Base-by-base conservation (phyloP, 805 yeast species). In the Candida ascalaphidarum region DNA sequence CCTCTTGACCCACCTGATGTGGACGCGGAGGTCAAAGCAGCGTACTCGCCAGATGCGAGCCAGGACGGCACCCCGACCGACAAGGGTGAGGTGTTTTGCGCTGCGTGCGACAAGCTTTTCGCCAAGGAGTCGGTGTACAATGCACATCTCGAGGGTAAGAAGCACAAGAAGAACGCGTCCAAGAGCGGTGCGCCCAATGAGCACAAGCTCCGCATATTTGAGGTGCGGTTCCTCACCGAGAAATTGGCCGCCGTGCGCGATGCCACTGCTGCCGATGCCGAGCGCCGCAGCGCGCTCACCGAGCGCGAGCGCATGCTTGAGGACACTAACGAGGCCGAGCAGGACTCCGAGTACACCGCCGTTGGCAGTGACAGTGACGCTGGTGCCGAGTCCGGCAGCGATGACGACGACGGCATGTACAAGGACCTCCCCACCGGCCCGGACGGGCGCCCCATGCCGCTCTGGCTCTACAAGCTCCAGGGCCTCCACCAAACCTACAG, bases 371-470 rank as follows among this genome's bases (percentile, higher is more conserved):
- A 50, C 2, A 37, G 43, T 10, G 51, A 41, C 2, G 44, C 40
- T 11, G 44, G 36, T 3, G 57, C 46, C 8, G 64, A 52, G 9
- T 60, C 52, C 5, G 50, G 48, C 19, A 58, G 44, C 7, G 37
- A 44, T 12, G 45, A 48, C 17, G 50, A 44, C 28, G 35, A 35
- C 4, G 41, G 41, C 18, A 66, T 67, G 34, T 74, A 77, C 12
- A 58, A 71, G 31, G 72, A 78, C 31, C 51, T 83, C 31, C 95
- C 95, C 0, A 29, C 83, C 1, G 97, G 95, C 0, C 70, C 82
- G 12, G 96, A 88, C 52, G 96, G 96, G 0, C 70, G 68, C 22
- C 96, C 96, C 1, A 84, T 92, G 17, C 98, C 98, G 2, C 74
- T 67, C 30, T 92, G 98, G 98, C 61, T 92, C 17, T 88, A 75